phyloP scores from a whole-genome alignment of 225 moss, liverwort and hornwort species.

The Bryum argenteum region DNA sequence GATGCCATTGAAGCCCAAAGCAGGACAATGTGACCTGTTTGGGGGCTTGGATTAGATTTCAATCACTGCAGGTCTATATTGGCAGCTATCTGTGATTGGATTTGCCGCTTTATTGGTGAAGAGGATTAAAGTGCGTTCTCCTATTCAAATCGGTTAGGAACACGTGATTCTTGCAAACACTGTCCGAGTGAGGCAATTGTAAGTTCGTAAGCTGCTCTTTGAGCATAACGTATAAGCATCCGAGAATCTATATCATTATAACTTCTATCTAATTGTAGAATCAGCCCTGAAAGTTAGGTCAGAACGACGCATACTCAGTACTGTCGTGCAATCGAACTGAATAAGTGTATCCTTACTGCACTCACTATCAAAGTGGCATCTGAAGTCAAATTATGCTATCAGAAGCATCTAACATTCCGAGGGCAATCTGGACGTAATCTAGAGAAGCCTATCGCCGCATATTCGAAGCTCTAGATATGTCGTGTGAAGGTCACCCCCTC shows the following conservation, averaged over 20 bases:
- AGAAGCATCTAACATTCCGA: not conserved
- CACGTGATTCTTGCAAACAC: conserved; percentile 1
- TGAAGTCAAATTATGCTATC: not conserved
- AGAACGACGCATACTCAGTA: not conserved
- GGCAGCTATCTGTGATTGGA: not conserved
- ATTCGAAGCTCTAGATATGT: not conserved
- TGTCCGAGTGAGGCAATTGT: conserved; percentile 14
- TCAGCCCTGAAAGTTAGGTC: conserved; percentile 13
- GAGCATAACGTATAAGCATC: conserved; percentile 10
- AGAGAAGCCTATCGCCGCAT: not conserved
- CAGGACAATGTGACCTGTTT: not conserved
- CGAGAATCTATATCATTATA: conserved; percentile 1
- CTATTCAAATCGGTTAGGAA: conserved; percentile 2
- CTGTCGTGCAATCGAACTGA: conserved; percentile 13
- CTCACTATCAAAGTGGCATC: not conserved
- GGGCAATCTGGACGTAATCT: not conserved
- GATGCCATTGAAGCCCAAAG: not conserved
- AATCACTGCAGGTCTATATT: not conserved
- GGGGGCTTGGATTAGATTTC: not conserved
- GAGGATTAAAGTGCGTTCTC: not conserved
- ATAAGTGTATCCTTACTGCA: not conserved
- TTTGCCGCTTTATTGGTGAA: not conserved
- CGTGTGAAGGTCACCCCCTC: conserved; percentile 12
- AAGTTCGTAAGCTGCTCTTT: not conserved
- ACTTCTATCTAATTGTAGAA: not conserved